Evolutionary conservation across 2,329 filamentous ascomycete species (phyloP).

Genomic region (Claviceps sp.): DNA sequence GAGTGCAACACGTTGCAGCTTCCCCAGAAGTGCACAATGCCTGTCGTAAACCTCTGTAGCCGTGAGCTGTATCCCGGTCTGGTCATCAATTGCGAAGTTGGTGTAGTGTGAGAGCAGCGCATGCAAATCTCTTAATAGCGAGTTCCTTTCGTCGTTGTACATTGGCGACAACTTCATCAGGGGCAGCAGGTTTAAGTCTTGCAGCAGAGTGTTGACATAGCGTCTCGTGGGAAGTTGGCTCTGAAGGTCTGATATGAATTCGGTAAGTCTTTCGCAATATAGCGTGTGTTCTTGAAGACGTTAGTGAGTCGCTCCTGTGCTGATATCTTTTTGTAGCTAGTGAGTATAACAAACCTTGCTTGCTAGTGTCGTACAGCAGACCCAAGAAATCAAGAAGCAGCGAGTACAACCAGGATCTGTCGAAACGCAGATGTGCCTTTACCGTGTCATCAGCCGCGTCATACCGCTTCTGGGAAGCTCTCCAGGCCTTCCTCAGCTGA

Average conservation of each 20-base stretch:
- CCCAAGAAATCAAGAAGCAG: slow-evolving; percentile 72
- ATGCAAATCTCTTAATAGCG: slow-evolving; percentile 67
- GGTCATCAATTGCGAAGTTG: slow-evolving; percentile 81
- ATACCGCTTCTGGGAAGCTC: slow-evolving; percentile 71
- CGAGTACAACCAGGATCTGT: slow-evolving; percentile 85
- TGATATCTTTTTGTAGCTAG: not conserved
- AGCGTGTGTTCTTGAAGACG: slow-evolving; percentile 1
- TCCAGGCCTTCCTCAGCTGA: slow-evolving; percentile 82
- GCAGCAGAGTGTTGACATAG: slow-evolving; percentile 80
- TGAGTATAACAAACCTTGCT: slow-evolving; percentile 25
- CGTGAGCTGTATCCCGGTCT: slow-evolving; percentile 66
- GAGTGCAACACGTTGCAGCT: slow-evolving; percentile 63
- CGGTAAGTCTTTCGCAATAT: slow-evolving; percentile 88
- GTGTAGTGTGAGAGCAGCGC: slow-evolving; percentile 75
- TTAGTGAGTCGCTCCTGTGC: not conserved
- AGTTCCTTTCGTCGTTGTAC: slow-evolving; percentile 61
- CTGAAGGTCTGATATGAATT: slow-evolving; percentile 79
- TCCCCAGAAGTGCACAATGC: slow-evolving; percentile 66
- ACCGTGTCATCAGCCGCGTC: slow-evolving; percentile 70
- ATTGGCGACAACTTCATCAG: slow-evolving; percentile 66
- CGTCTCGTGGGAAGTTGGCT: slow-evolving; percentile 88
- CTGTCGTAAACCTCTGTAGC: slow-evolving; percentile 61
- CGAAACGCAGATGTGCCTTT: slow-evolving; percentile 74
- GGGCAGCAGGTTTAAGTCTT: slow-evolving; percentile 72
- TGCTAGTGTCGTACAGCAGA: slow-evolving; percentile 48